Percentiles rank a stretch among this genome's conserved stretches.
These are phyloP conservation scores for Apophysomyces sp. DNA, from an alignment of 371 early-diverging fungal species.

Conservation along the genomic window DNA sequence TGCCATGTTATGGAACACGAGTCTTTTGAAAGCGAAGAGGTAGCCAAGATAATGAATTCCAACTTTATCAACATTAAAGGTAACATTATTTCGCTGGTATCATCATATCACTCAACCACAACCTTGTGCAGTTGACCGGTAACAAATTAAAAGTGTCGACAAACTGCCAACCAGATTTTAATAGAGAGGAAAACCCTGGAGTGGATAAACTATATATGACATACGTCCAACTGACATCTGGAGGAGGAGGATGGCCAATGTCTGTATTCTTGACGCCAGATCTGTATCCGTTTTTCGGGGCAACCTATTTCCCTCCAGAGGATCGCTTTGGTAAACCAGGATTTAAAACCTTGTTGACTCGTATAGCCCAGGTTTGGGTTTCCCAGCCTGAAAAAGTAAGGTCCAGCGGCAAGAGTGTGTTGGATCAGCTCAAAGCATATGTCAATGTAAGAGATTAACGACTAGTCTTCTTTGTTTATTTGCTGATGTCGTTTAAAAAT, in stretches of 20 bases:
- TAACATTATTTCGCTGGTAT: constrained; percentile 9
- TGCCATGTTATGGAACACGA: constrained; percentile 75
- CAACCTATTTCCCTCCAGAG: constrained; percentile 65
- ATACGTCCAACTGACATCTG: constrained; percentile 46
- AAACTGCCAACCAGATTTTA: neutral
- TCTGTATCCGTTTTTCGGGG: constrained; percentile 66
- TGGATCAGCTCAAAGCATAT: constrained; percentile 40
- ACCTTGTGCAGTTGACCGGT: constrained; percentile 33
- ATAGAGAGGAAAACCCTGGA: constrained; percentile 66
- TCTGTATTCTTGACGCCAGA: constrained; percentile 65
- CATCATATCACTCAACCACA: neutral
- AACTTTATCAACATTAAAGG: constrained; percentile 62
- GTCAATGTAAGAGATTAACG: constrained; percentile 19
- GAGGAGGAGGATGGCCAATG: constrained; percentile 71
- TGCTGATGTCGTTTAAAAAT: neutral
- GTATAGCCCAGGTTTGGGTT: constrained; percentile 49
- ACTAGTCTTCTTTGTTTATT: neutral
- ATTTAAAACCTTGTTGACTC: constrained; percentile 46
- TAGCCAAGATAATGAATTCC: constrained; percentile 61
- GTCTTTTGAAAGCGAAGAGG: constrained; percentile 58
- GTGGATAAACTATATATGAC: constrained; percentile 71
- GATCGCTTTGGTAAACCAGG: constrained; percentile 54
- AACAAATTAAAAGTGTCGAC: neutral
- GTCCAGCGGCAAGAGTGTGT: constrained; percentile 37
- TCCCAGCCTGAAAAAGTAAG: constrained; percentile 36